Base-by-base conservation (phyloP, 1,284 basidiomycete genomes). In the Cryptococcus amylolentus region DNA sequence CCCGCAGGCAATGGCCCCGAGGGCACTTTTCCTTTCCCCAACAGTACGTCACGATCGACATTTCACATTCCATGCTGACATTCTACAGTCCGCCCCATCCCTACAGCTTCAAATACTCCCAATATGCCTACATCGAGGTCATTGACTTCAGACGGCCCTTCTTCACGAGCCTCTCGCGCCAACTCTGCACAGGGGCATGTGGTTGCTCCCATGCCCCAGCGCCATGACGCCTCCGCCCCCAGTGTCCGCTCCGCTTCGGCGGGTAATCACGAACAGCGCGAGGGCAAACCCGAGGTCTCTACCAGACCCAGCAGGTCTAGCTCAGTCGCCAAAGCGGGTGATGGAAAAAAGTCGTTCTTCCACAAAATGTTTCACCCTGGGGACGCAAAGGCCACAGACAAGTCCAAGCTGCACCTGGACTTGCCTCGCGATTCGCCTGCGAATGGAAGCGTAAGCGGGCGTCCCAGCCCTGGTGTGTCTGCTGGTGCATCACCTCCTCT, bases 301-400 rank as follows among this genome's bases (percentile, higher is more conserved):
- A 26, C 10, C 7, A 57, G 56, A n/a, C 16, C 54, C 23, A 46
- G 44, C 44, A 58, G 65, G 42, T 51, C 67, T n/a, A 42, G 61
- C 27, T 61, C 65, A 27, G 51, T 54, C 23, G 55, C 47, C 44
- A 73, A 70, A 49, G 66, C 72, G 10, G 55, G 68, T 13, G 66
- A 64, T 35, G 60, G 59, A 60, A 77, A 75, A 67, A 77, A 76
- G 61, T 66, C 66, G 13, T 76, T 78, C 61, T 68, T 78, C 40
- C 72, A 75, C 38, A 73, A 73, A 48, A 77, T 78, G 75, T 74
- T 78, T 58, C 70, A 77, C 52, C 69, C 63, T 28, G 66, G 71
- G 45, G 66, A 66, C 12, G 65, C 60, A 26, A 68, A 71, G 55
- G 28, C 44, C 47, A 26, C 55, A 1, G 35, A 55, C 28, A 51